Evolutionary conservation across 2,329 filamentous ascomycete genomes (phyloP).

Genomic region (Didymella exigua): DNA sequence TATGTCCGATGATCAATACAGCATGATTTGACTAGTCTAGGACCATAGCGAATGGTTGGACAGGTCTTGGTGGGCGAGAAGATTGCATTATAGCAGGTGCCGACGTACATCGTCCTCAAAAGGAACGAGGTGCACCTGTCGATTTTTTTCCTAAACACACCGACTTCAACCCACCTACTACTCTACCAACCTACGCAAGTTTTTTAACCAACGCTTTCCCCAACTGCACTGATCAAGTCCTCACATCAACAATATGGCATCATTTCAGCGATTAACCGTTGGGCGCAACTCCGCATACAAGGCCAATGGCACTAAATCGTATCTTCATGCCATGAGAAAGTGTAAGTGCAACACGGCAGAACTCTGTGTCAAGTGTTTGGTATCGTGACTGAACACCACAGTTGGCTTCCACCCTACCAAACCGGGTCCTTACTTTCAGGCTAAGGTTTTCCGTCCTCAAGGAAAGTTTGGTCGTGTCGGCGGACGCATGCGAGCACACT

Average conservation of each 20-base stretch:
- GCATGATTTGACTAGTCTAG: background rate
- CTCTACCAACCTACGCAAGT: background rate
- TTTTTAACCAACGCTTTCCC: no score
- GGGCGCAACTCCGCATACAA: slow-evolving; percentile 28
- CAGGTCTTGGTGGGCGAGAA: background rate
- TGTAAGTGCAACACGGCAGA: slow-evolving; percentile 6
- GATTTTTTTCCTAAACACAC: background rate
- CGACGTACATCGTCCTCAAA: background rate
- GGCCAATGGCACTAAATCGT: slow-evolving; percentile 24
- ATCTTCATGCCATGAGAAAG: slow-evolving; percentile 27
- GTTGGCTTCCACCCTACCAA: slow-evolving; percentile 35
- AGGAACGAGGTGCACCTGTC: background rate
- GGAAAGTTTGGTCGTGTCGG: slow-evolving; percentile 31
- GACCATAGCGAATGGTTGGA: background rate
- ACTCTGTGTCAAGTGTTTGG: background rate
- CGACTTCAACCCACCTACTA: background rate
- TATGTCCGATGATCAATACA: slow-evolving; percentile 6
- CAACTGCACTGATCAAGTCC: background rate
- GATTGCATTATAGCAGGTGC: background rate
- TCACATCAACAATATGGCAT: slow-evolving; percentile 15
- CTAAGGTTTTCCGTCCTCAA: slow-evolving; percentile 26
- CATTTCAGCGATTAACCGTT: slow-evolving; percentile 25
- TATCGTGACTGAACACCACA: slow-evolving; percentile 2
- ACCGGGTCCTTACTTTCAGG: slow-evolving; percentile 31
- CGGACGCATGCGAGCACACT: slow-evolving; percentile 29